Evolutionary conservation across 2,329 filamentous ascomycete genomes (phyloP), one percentile per base, ranked within the genome.

Genomic region (Botrytis squamosa): DNA sequence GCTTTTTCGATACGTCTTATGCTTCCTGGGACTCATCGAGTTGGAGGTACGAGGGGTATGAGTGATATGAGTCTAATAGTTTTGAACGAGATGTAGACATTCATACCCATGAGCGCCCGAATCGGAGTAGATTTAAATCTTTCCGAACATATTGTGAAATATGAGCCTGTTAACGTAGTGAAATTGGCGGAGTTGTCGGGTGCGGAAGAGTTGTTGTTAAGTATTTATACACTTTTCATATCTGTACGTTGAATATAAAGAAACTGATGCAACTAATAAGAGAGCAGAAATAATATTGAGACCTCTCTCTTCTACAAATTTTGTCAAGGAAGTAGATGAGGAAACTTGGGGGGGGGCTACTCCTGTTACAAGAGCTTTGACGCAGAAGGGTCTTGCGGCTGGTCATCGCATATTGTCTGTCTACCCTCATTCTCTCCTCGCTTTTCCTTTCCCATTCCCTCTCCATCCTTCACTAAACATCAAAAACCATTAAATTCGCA

Each of bases 331-430:
- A 59, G 52, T 60, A 22, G 36, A 7, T 4, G 36, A 44, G 36
- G 36, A 70, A 18, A 60, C 36, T 33, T 70, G 36, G 67, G n/a
- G 59, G 67, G 59, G 59, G 33, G n/a, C 52, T 33, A 70, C 67
- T 29, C 49, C 52, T 22, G 25, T 59, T 9, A 70, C 25, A 3
- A 42, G 10, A 36, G 52, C 52, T 16, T 42, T 69, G 52, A 69
- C 25, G 14, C 25, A 25, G 64, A 33, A 33, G 29, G 64, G 42
- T 6, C 36, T 66, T 46, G 64, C 42, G 7, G 29, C 42, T 16
- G 64, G 64, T 20, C 64, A 66, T 29, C 40, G 64, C 16, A 46
- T 66, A 14, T n/a, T 66, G 64, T 66, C 49, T 36, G n/a, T 66
- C 7, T 36, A 4, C 20, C 49, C 33, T 7, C 18, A 9, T 49